Evolutionary conservation across 1,139 yeast species (phyloP).

Genomic region (Saccharomyces pastorianus): DNA sequence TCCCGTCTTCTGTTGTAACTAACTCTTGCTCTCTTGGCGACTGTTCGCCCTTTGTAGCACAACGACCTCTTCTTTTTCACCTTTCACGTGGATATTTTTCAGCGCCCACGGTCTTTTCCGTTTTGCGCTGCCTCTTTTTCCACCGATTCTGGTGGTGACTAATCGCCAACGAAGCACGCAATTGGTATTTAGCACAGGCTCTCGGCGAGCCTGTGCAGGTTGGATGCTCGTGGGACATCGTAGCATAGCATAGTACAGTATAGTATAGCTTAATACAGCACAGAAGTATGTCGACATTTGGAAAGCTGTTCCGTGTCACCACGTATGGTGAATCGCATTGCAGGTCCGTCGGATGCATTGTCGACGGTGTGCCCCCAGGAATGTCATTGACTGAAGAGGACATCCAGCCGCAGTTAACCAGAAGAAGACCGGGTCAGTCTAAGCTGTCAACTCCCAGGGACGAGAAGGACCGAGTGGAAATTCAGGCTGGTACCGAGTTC

Average conservation of each 20-base stretch:
- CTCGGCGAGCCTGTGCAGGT: too few species aligned
- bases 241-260: neutral
- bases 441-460: slow-evolving; percentile 89
- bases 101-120: too few species aligned
- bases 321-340: slow-evolving; percentile 98
- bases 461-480: slow-evolving; percentile 85
- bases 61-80: too few species aligned
- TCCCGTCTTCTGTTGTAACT: too few species aligned
- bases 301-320: slow-evolving; percentile 62
- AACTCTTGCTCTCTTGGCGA: too few species aligned
- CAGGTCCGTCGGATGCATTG: slow-evolving; percentile 96
- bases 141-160: too few species aligned
- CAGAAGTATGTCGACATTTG: slow-evolving; percentile 55
- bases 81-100: too few species aligned
- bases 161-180: too few species aligned
- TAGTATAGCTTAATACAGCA: neutral
- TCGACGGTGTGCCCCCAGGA: slow-evolving; percentile 97
- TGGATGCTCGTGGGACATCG: too few species aligned
- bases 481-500: slow-evolving; percentile 89
- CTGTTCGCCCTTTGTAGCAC: too few species aligned
- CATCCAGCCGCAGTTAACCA: slow-evolving; percentile 87
- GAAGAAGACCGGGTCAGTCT: slow-evolving; percentile 97
- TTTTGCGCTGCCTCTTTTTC: too few species aligned
- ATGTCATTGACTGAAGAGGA: slow-evolving; percentile 75
- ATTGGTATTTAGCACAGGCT: too few species aligned